Base-by-base conservation (phyloP, 169 alveolate genomes). In the Plasmodium inui region DNA sequence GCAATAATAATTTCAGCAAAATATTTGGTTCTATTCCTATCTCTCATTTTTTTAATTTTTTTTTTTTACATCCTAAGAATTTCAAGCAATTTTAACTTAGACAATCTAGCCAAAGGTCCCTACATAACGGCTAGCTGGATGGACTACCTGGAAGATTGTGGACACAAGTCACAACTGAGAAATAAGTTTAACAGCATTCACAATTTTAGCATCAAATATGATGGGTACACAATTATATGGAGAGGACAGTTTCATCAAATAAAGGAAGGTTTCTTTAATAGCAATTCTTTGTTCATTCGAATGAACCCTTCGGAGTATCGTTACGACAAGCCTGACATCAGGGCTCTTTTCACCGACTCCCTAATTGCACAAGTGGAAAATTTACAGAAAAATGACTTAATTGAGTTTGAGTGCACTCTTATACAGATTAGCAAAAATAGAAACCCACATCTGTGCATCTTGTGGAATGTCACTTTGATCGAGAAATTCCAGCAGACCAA, bases 231-330 rank as follows among this genome's bases (percentile, higher is more conserved):
- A 61, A 44, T 85, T 19, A 73, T 26, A 32, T 85, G 93, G 93
- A 53, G 50, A 26, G 93, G 93, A 0, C 37, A n/a, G 5, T 73
- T 85, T 67, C 22, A 32, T 53, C 93, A 85, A 19, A 85, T 85
- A 34, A 85, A 53, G 57, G 84, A 85, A 74, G 93, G 93, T 28
- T 85, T 85, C 26, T 72, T 85, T 8, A 85, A 76, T 73, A 85
- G 67, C 61, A 85, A 85, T 41, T 73, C 84, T 46, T 73, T 85
- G 26, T 85, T 32, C 61, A 74, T 85, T n/a, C 76, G 80, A 85
- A 85, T 85, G 93, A 46, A 85, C 39, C 93, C 93, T 32, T 85
- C 93, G 1, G 93, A 85, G 53, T 85, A 85, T 85, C 78, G 67
- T 34, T 46, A 73, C 44, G 84, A 85, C 41, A 85, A 32, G 67